Base-by-base conservation (phyloP, 352 stramenopile species). In the Phytophthora pinifolia region DNA sequence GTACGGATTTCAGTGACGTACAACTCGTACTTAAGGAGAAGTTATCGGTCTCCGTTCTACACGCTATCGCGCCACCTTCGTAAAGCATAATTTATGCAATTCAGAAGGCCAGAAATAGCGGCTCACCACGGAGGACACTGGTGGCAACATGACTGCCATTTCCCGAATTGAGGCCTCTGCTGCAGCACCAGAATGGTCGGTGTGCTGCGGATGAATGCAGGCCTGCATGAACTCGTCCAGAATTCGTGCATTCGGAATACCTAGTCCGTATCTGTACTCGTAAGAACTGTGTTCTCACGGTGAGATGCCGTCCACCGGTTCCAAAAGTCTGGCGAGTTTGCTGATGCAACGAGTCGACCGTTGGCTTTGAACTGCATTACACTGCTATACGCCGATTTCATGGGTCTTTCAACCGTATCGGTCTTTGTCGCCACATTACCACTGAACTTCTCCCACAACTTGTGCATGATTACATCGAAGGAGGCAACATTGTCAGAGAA, bases 401-500 rank as follows among this genome's bases (percentile, higher is more conserved):
- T 37, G 3, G 25, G 27, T 1, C 13, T 48, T 36, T 35, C 42
- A 37, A 35, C 0, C 4, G 42, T 15, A 29, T 29, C n/a, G 14
- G 15, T 2, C 14, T 41, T 39, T 9, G 31, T 10, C 2, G 30
- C 31, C 31, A 51, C n/a, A 4, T 41, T 3, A 7, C 44, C 6
- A 14, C 31, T 51, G 13, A 41, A 41, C 9, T 51, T 39, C 18
- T 33, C 12, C 44, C 44, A 51, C 3, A 51, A 15, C 17, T 51
- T 39, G 31, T 51, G 44, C 17, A 51, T 31, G 15, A 51, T 51
- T n/a, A 17, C 31, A 33, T 17, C 18, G 22, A 51, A 51, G 2
- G 44, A 27, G 15, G n/a, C 31, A 12, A 15, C 30, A 51, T 32
- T 51, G 38, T n/a, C 44, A 42, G 44, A n/a, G 9, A 51, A 51